These are phyloP conservation scores for Hanseniaspora osmophila DNA, from an alignment of 805 yeast genomes.

Conservation along the genomic window DNA sequence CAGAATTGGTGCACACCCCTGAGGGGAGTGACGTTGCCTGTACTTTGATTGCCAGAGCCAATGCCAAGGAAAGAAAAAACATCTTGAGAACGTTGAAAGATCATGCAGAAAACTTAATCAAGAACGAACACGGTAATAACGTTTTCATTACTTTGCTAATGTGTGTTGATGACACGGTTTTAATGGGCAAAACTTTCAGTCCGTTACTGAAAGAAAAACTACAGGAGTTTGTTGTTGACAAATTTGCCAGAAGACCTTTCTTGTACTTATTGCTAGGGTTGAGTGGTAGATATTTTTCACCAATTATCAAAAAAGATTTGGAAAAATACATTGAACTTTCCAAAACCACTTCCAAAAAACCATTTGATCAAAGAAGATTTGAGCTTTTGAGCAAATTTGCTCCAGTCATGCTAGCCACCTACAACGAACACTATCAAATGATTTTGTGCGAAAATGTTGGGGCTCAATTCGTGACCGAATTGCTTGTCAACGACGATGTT, in stretches of 20 bases:
- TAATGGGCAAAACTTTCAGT: constrained; percentile 57
- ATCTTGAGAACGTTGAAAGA: constrained; percentile 59
- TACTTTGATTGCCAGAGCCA: constrained; percentile 63
- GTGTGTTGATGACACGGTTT: constrained; percentile 88
- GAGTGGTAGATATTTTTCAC: constrained; percentile 72
- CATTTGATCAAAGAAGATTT: constrained; percentile 54
- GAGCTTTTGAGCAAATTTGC: constrained; percentile 55
- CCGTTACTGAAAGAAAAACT: constrained; percentile 35
- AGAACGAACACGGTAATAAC: constrained; percentile 74
- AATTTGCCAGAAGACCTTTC: constrained; percentile 80
- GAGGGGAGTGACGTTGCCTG: constrained; percentile 92
- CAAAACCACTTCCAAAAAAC: constrained; percentile 69
- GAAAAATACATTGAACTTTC: constrained; percentile 46
- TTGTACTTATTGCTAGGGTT: constrained; percentile 66
- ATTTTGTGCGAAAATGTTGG: constrained; percentile 62
- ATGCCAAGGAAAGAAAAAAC: constrained; percentile 81
- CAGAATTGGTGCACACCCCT: constrained; percentile 87
- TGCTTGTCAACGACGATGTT: constrained; percentile 42
- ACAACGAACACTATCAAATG: constrained; percentile 35
- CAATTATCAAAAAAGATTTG: constrained; percentile 48
- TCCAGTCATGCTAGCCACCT: constrained; percentile 46
- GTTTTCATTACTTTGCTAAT: constrained; percentile 67
- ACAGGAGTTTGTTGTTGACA: constrained; percentile 46
- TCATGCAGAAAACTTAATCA: constrained; percentile 62
- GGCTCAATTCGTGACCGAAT: constrained; percentile 69